Base-by-base conservation (phyloP, 139 green algal genomes). In the Pleodorina starrii region DNA sequence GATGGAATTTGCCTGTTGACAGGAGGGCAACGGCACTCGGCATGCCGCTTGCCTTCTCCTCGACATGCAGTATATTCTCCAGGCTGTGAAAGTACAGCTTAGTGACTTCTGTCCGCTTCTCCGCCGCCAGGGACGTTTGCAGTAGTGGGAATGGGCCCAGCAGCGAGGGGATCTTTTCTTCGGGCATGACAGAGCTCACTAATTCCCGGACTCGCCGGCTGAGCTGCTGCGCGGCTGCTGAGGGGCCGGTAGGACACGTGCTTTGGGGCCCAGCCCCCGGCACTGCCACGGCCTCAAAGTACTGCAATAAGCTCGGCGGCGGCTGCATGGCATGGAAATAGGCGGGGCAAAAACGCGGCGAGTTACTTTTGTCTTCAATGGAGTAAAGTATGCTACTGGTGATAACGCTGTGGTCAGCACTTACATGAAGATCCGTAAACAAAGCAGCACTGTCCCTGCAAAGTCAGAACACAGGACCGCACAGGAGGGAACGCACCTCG, bases 81-180 rank as follows among this genome's bases (percentile, higher is more conserved):
- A 98, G 93, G 71, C 95, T 91, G 23, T 90, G 86, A 66, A 92
- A 96, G 92, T 97, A 98, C 44, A 98, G 90, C 89, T 95, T 95
- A 35, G 93, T 44, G 2, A 90, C 92, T 87, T 97, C 84, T 51
- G 21, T 5, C 35, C 84, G 72, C 90, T 57, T 74, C 90, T 84
- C 25, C 48, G 85, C 74, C 91, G 83, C 89, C 86, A 95, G 72
- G 21, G 77, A 72, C 19, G 86, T 36, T 73, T 90, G 84, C 42
- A 93, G 48, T 32, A 90, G n/a, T 12, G 89, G 92, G 72, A 94
- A 90, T 2, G 81, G 48, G 27, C 48, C 44, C 50, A 63, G 57
- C 69, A 79, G 5, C 7, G 38, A 32, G 9, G 51, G 54, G 19
- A 60, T 51, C 0, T 12, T 36, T 44, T 90, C 84, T 6, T 86